Percentiles rank a stretch among this genome's conserved stretches.
Conservation (phyloP, 306 rosid species). For the Cicer chorassanicum region DNA sequence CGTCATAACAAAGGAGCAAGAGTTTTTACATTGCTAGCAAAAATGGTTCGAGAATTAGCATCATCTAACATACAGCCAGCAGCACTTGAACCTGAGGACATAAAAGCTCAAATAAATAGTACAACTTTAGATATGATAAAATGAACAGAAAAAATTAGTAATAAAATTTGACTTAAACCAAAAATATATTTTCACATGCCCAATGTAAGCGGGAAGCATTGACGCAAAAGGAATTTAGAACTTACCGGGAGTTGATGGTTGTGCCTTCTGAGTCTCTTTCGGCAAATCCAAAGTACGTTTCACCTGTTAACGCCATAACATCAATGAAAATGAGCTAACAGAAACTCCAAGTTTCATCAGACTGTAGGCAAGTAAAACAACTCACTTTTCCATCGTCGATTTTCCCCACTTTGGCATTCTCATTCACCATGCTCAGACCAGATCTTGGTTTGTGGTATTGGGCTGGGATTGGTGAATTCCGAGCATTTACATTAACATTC, state of each 20-base stretch:
- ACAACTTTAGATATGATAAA: constrained; percentile 12
- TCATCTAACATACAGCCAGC: constrained; percentile 70
- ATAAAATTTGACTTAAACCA: neutral
- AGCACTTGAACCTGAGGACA: constrained; percentile 60
- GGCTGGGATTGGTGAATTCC: constrained; percentile 60
- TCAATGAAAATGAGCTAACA: constrained; percentile 41
- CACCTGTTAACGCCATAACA: constrained; percentile 52
- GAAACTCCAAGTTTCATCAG: constrained; percentile 1
- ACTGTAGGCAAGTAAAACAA: constrained; percentile 35
- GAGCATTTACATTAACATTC: constrained; percentile 68
- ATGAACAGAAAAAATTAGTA: constrained; percentile 22
- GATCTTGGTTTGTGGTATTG: constrained; percentile 62
- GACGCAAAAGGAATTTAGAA: constrained; percentile 29
- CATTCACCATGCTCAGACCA: constrained; percentile 51
- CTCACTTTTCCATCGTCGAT: constrained; percentile 70
- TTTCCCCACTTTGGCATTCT: constrained; percentile 48
- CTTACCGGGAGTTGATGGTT: constrained; percentile 59
- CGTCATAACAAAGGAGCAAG: constrained; percentile 36
- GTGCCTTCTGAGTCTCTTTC: constrained; percentile 57
- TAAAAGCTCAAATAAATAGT: constrained; percentile 11
- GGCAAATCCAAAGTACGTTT: constrained; percentile 55
- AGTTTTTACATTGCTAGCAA: constrained; percentile 82
- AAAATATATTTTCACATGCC: constrained; percentile 7
- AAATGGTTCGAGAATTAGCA: constrained; percentile 84
- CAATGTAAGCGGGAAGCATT: constrained; percentile 3